Base-by-base conservation (phyloP, 129 eudicot species). In the Artemisia tridentata region DNA sequence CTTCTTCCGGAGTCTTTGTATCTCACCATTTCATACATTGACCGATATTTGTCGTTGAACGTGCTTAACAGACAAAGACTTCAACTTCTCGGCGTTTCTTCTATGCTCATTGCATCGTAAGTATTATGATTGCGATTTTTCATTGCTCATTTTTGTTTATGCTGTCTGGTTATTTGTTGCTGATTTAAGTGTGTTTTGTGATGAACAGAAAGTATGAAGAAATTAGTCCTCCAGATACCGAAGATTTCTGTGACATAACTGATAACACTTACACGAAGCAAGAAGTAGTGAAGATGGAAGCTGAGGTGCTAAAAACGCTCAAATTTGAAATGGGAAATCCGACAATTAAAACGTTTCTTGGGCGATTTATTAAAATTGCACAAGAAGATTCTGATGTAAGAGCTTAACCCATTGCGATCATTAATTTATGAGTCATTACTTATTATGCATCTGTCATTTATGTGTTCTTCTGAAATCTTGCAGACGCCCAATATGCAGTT, bases 1-100 rank as follows among this genome's bases (percentile, higher is more conserved):
- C 87, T 86, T 79, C 81, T 84, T 60, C 65, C 96, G 2, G 96
- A 88, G 45, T 88, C 96, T 20, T 79, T 91, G 49, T 88, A 88
- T 57, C 72, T 88, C 56, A 70, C 96, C 0, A 64, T 91, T 38
- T 38, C 45, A 38, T 38, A 38, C 45, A 38, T 38, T 38, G 45
- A 38, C 9, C 45, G 45, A 38, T 31, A 82, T 72, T 63, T 91
- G 34, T 91, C 98, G 0, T 11, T 18, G 61, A 88, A 88, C 66
- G 73, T 73, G n/a, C 63, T 91, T 12, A 83, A 70, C 55, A 70
- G 91, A 69, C 86, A 85, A 71, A 81, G 54, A 20, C 97, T 91
- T 80, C 92, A 91, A 75, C 95, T 88, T 75, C 85, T 91, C 31
- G 97, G 97, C 18, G 45, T 38, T 38, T 38, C 45, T 38, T 38